Evolutionary conservation across 495 filamentous ascomycete genomes (phyloP), one percentile per base, ranked within the genome.

Genomic region (Rusavskia elegans): DNA sequence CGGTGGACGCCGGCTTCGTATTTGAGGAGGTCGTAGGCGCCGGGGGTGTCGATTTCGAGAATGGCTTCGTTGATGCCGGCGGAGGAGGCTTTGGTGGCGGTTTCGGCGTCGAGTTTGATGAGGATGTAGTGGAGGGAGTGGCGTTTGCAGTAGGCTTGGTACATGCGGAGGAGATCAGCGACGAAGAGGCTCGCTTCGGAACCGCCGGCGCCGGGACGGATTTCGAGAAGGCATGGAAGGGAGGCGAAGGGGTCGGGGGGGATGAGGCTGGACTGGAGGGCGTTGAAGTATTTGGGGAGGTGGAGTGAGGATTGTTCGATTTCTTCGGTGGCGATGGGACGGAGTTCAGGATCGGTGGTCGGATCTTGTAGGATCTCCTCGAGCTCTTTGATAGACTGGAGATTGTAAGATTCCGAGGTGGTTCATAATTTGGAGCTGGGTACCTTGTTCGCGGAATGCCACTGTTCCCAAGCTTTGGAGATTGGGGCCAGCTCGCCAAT

Each of bases 1-100:
- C 92, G 76, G 64, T 98, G 92, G 45, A 98, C 89, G 17, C 92
- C 92, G 6, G 89, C 85, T 65, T 98, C 92, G 46, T 81, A 83
- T 49, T 87, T 77, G 55, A 98, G 74, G 8, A 75, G 60, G 40
- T 79, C 85, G 64, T 94, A 98, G 9, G 90, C 80, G 5, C 87
- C 85, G 2, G 77, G 64, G 16, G 74, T 73, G 49, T 83, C 77
- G n/a, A 98, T 69, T 64, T 95, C 89, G 20, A 98, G 74, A 19
- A 96, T 78, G 16, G 84, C 92, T 70, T 98, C 92, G 53, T 77
- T 76, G 14, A 95, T 67, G 5, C 82, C 75, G 17, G 76, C 67
- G 36, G 84, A 80, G 27, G 68, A 71, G 19, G 69, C 68, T 27
- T 53, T 57, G 7, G 66, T 60, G 2, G 74, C 70, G 5, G 78